Evolutionary conservation across 371 early-diverging fungal genomes (phyloP).

Genomic region (Mortierella sp.): DNA sequence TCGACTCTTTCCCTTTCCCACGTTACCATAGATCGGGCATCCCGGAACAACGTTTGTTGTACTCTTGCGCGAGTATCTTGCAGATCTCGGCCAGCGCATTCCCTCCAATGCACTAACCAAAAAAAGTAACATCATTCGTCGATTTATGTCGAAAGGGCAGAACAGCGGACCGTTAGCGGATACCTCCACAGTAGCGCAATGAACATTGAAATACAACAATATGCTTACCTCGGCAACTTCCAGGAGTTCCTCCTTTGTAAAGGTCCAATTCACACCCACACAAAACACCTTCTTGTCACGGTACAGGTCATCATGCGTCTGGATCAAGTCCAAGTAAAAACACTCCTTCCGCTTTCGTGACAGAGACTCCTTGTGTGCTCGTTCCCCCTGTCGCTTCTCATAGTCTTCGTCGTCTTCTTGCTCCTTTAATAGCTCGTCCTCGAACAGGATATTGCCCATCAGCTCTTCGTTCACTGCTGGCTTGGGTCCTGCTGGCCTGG

Average conservation of each 20-base stretch:
- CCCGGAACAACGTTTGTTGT: slow-evolving; percentile 73
- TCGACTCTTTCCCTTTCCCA: neutral
- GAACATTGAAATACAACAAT: neutral
- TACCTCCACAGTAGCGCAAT: too few species aligned
- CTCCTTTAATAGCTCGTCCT: slow-evolving; percentile 23
- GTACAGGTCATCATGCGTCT: slow-evolving; percentile 63
- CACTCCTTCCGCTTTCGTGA: slow-evolving; percentile 40
- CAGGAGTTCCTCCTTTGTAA: slow-evolving; percentile 63
- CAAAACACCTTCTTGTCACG: slow-evolving; percentile 63
- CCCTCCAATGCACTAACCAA: slow-evolving; percentile 70
- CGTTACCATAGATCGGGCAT: slow-evolving; percentile 79
- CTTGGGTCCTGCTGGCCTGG: neutral
- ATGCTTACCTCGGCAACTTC: slow-evolving; percentile 68
- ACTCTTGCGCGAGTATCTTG: slow-evolving; percentile 73
- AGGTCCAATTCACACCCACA: slow-evolving; percentile 76
- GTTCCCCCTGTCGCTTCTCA: slow-evolving; percentile 13
- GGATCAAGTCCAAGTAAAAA: slow-evolving; percentile 60
- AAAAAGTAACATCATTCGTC: neutral
- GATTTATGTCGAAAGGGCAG: neutral
- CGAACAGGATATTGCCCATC: slow-evolving; percentile 19
- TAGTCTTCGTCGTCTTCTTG: slow-evolving; percentile 11
- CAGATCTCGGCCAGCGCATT: slow-evolving; percentile 68
- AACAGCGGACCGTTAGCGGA: neutral
- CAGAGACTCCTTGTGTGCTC: slow-evolving; percentile 19
- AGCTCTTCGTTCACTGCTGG: slow-evolving; percentile 4